Evolutionary conservation across 768 basidiomycete species (phyloP).

Genomic region (Asterophora parasitica): DNA sequence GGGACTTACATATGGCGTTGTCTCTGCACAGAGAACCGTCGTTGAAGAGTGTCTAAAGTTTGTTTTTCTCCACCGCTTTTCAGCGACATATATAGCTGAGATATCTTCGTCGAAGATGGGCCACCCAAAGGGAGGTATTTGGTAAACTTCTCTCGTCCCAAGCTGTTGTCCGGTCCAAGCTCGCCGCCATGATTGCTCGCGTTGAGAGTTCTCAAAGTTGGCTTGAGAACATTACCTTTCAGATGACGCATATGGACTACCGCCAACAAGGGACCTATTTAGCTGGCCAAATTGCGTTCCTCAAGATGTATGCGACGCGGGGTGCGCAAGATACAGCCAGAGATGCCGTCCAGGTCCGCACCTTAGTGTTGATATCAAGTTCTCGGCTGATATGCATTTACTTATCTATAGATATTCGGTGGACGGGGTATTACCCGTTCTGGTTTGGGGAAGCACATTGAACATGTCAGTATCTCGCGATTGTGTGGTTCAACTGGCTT

Average conservation of each 20-base stretch:
- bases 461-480: constrained; percentile 46
- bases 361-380: not conserved
- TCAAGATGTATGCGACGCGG: constrained; percentile 64
- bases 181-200: constrained; percentile 84
- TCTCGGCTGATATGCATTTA: constrained; percentile 13
- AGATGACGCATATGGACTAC: constrained; percentile 84
- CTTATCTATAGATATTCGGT: constrained; percentile 72
- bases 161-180: constrained; percentile 80
- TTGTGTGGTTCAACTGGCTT: not conserved
- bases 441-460: constrained; percentile 75
- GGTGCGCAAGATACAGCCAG: constrained; percentile 61
- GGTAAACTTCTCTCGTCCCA: constrained; percentile 80
- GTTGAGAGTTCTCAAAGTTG: constrained; percentile 58
- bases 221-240: constrained; percentile 81
- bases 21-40: constrained; percentile 41
- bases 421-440: constrained; percentile 82
- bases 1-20: constrained; percentile 13
- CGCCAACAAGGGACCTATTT: constrained; percentile 68
- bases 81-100: not conserved
- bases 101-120: constrained; percentile 49
- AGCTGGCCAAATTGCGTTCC: constrained; percentile 69
- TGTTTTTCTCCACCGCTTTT: constrained; percentile 10
- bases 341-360: constrained; percentile 33
- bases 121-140: constrained; percentile 82
- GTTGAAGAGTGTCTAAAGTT: constrained; percentile 82